These are phyloP conservation scores for Diversispora eburnea DNA, from an alignment of 192 early-diverging fungal genomes.

Conservation along the genomic window DNA sequence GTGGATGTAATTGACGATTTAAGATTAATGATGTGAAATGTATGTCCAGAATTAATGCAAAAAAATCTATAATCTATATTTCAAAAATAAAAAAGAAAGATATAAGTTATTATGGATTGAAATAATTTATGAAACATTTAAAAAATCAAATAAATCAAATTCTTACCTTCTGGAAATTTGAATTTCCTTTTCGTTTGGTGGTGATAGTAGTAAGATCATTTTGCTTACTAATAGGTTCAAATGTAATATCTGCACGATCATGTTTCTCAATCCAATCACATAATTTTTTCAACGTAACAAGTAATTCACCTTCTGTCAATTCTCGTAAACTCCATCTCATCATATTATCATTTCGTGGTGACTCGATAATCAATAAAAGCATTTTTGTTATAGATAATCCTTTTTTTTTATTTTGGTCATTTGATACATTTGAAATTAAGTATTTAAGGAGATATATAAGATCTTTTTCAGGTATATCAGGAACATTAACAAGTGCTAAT, in stretches of 20 bases:
- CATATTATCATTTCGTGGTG: conserved; percentile 8
- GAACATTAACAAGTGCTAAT: background rate
- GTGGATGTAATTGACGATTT: background rate
- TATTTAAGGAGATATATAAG: conserved; percentile 2
- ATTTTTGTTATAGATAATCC: background rate
- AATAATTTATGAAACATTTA: background rate
- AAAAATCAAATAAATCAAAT: too few species aligned
- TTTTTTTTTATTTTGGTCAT: background rate
- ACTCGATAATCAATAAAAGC: background rate
- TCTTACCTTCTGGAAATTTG: too few species aligned
- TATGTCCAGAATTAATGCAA: background rate
- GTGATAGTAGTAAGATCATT: too few species aligned
- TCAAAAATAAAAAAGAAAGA: background rate
- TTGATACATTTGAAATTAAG: background rate
- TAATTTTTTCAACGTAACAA: background rate
- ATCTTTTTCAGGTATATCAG: conserved; percentile 11
- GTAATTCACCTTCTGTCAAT: conserved; percentile 5
- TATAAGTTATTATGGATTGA: background rate
- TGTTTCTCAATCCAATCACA: conserved; percentile 4
- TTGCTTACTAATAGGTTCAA: background rate
- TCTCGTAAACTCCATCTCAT: background rate
- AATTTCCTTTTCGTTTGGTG: too few species aligned
- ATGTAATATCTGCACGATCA: background rate
- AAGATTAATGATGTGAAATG: background rate
- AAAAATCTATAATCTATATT: conserved; percentile 1